Evolutionary conservation across 345 rosid species (phyloP), one percentile per base, ranked within the genome.

Genomic region (Camelina sativa): DNA sequence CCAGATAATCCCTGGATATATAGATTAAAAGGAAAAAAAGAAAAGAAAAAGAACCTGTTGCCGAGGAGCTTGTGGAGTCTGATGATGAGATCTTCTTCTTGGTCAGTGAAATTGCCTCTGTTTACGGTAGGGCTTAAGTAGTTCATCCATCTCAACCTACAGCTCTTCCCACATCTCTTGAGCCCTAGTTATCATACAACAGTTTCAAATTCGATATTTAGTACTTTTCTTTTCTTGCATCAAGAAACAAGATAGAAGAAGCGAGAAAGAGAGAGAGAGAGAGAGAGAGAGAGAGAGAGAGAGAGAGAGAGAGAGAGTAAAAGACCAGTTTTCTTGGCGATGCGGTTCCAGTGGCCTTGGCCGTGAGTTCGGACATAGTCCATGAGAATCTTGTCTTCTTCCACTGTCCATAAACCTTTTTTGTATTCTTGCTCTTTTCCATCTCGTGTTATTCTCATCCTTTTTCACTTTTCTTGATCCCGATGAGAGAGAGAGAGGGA

Each of bases 81-180:
- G 55, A 86, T 80, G 54, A 85, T 84, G 53, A 86, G 86, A 57
- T 84, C 85, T 76, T 86, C 91, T 80, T 86, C 88, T 73, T 83
- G 81, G 67, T 81, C 86, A 8, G 88, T 75, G 56, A 84, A 84
- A 47, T 71, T 74, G 13, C 84, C 88, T 64, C 67, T 76, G 15
- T 83, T 84, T 41, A 87, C 86, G 35, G 16, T 76, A 34, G 88
- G 90, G 71, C 85, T 79, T 57, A 85, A 72, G 67, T 84, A 85
- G 64, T 87, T 89, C 82, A 87, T 76, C 93, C 91, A 85, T 74
- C 87, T 82, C 64, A 89, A 71, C 71, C 91, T 76, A 25, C 89
- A 85, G 52, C 89, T 89, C 76, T 87, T 89, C 23, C 94, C 94
- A 69, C 88, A 71, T 80, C 91, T 87, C 71, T 77, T 87, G 72